These are phyloP conservation scores for Fistulinella prunicolor DNA, from an alignment of 768 basidiomycete species.

Conservation along the genomic window DNA sequence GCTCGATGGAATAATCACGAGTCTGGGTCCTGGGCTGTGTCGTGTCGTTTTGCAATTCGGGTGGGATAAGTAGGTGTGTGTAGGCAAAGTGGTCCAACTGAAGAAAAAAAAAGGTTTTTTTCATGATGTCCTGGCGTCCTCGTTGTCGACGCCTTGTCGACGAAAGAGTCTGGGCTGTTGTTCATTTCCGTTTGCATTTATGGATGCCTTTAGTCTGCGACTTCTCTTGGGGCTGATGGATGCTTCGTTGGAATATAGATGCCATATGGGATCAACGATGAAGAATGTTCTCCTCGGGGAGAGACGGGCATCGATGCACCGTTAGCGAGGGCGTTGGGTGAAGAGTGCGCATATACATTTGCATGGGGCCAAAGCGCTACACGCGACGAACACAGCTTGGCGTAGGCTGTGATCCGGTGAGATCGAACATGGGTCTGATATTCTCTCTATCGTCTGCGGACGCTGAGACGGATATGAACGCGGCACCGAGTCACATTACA, in stretches of 20 bases:
- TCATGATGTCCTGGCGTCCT: background rate
- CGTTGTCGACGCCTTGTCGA: constrained; percentile 2
- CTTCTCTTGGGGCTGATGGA: background rate
- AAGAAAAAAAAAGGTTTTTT: too few species aligned
- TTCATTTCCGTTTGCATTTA: constrained; percentile 12
- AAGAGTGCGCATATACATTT: too few species aligned
- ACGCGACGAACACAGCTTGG: constrained; percentile 24
- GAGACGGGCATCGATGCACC: too few species aligned
- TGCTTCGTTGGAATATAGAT: constrained; percentile 35
- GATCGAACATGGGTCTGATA: constrained; percentile 53
- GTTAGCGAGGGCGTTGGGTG: too few species aligned
- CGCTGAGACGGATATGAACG: too few species aligned
- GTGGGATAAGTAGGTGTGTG: too few species aligned
- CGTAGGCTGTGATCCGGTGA: constrained; percentile 43
- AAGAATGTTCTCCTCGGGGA: too few species aligned
- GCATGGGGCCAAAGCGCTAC: too few species aligned
- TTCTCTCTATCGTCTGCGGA: constrained; percentile 16
- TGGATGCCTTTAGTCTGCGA: background rate
- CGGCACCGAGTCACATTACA: too few species aligned
- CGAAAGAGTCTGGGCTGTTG: constrained; percentile 2
- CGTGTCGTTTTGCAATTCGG: too few species aligned
- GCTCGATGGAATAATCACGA: background rate
- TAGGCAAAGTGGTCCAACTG: too few species aligned
- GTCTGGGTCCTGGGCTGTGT: too few species aligned
- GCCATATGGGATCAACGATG: constrained; percentile 51